Evolutionary conservation across 192 early-diverging fungal genomes (phyloP), one percentile per base, ranked within the genome.

Genomic region (Umbelopsis sp.): DNA sequence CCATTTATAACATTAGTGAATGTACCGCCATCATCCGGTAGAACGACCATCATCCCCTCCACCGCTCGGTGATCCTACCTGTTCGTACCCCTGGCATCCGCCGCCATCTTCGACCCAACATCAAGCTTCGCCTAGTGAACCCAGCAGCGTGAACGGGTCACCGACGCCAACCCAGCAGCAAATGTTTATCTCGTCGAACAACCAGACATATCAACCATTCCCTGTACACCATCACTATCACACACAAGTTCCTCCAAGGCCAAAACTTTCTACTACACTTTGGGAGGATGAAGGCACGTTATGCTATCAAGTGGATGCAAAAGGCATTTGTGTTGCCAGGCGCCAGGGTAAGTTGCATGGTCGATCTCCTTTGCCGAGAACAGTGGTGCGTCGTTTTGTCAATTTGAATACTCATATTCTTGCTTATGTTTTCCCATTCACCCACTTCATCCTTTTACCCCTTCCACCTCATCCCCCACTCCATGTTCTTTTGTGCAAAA

Each of bases 261-360:
- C 68, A 8, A 74, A 71, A 32, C 53, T 79, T 11, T 83, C 87
- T 36, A 89, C 88, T 4, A 85, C 86, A 65, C 78, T 87, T 68
- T 89, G 88, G 88, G 88, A 89, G 71, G 88, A 89, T 81, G 88
- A 89, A 80, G 81, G 82, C 44, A 89, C 88, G n/a, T 68, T 89
- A 54, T 86, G 84, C 52, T 89, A 88, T 74, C 88, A 89, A 76
- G 84, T 89, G 62, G 86, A 89, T 71, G 85, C 82, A 25, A 77
- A 82, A 76, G 86, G 86, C 6, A 85, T 88, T 24, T 89, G 86
- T 65, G 85, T 89, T 45, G 85, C 88, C 21, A 78, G 88, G 77
- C 83, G 88, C 65, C 72, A 83, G 71, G 77, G 77, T 79, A 69
- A 74, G 62, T 44, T 71, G 9, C 44, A 45, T 49, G 53, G 32